Conservation (phyloP, 2,329 filamentous ascomycete genomes). For the Teratosphaeria zuluensis region DNA sequence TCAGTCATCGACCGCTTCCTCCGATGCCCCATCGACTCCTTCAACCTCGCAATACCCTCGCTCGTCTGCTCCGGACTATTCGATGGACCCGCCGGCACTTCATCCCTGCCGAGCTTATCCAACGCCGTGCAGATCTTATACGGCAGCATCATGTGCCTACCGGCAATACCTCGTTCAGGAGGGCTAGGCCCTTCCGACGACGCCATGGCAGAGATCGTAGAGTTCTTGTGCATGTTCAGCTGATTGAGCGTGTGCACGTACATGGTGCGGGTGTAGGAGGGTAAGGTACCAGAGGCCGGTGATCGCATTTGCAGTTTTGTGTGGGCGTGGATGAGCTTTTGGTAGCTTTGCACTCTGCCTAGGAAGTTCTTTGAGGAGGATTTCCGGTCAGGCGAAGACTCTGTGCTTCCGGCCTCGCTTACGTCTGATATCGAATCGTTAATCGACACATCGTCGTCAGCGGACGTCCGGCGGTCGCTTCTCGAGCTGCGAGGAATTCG, state of each 20-base stretch:
- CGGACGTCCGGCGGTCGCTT: neutral
- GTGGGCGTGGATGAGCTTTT: conserved; percentile 14
- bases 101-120: conserved; percentile 10
- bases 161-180: neutral
- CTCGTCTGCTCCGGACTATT: conserved; percentile 9
- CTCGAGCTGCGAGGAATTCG: neutral
- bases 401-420: neutral
- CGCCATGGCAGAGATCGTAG: neutral
- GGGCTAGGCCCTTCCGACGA: neutral
- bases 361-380: conserved; percentile 4
- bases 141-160: conserved; percentile 4
- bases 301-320: conserved; percentile 11
- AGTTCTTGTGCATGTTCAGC: conserved; percentile 9
- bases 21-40: neutral
- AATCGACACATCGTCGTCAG: conserved; percentile 2
- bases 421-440: neutral
- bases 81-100: conserved; percentile 12
- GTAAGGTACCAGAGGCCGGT: conserved; percentile 6
- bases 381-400: neutral
- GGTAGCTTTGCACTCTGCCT: conserved; percentile 10
- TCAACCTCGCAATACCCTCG: neutral
- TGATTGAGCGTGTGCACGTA: conserved; percentile 18
- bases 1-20: conserved; percentile 10
- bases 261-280: conserved; percentile 17
- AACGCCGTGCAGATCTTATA: conserved; percentile 6